These are phyloP conservation scores for Margaritispora aquatica DNA, from an alignment of 495 filamentous ascomycete species.

Conservation along the genomic window DNA sequence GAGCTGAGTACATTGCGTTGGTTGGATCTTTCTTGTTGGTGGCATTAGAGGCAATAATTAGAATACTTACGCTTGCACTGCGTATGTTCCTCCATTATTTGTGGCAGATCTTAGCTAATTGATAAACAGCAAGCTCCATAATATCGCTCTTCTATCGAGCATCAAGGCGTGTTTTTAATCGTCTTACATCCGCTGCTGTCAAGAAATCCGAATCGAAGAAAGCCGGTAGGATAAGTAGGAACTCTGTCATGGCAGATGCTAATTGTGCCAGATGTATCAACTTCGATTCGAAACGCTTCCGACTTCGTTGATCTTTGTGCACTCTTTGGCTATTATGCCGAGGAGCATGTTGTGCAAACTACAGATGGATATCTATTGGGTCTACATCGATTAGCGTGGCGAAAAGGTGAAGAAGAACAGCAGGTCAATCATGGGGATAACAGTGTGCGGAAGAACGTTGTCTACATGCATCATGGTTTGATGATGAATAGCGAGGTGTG, in stretches of 20 bases:
- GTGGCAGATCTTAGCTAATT: constrained; percentile 1
- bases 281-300: constrained; percentile 57
- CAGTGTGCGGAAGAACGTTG: constrained; percentile 72
- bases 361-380: constrained; percentile 90
- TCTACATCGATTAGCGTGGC: constrained; percentile 78
- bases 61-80: constrained; percentile 84
- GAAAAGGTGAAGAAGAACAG: constrained; percentile 68
- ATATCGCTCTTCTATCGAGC: constrained; percentile 76
- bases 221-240: constrained; percentile 1
- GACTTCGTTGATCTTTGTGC: constrained; percentile 92
- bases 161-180: constrained; percentile 78
- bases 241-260: not conserved
- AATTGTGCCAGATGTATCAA: constrained; percentile 37
- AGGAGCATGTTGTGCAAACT: constrained; percentile 95
- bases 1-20: constrained; percentile 74
- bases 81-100: constrained; percentile 46
- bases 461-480: constrained; percentile 93
- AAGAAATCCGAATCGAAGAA: constrained; percentile 17
- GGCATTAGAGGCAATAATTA: constrained; percentile 69
- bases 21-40: constrained; percentile 76
- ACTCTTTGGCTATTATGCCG: constrained; percentile 81
- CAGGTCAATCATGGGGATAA: constrained; percentile 64
- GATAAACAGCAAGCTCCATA: constrained; percentile 58
- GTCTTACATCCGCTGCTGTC: constrained; percentile 61
- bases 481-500: constrained; percentile 99